phyloP scores from a whole-genome alignment of 1,284 basidiomycete species.

The Ustanciosporium gigantosporum region DNA sequence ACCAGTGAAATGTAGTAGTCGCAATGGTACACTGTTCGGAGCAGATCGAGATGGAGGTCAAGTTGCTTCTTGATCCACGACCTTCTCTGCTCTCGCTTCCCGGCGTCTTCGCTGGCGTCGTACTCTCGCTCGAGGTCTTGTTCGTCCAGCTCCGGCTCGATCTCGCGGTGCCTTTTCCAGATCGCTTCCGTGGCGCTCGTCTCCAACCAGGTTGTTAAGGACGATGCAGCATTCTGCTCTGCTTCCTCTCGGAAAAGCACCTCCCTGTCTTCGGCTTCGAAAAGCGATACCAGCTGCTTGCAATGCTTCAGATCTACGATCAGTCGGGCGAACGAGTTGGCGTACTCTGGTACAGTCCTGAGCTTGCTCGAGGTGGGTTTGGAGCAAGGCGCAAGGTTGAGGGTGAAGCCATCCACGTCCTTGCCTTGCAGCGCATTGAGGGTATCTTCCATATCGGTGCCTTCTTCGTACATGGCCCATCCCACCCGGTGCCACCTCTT shows the following conservation, averaged over 20 bases:
- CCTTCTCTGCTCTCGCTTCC: slow-evolving; percentile 27
- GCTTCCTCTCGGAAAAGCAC: slow-evolving; percentile 23
- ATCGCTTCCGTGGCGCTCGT: slow-evolving; percentile 29
- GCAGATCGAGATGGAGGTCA: slow-evolving; percentile 51
- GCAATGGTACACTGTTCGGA: slow-evolving; percentile 53
- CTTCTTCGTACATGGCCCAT: slow-evolving; percentile 52
- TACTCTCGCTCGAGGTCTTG: slow-evolving; percentile 27
- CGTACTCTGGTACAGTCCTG: slow-evolving; percentile 44
- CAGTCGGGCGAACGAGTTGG: slow-evolving; percentile 45
- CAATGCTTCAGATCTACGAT: slow-evolving; percentile 45
- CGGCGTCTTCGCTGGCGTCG: slow-evolving; percentile 19
- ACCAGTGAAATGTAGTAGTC: slow-evolving; percentile 56
- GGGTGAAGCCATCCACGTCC: slow-evolving; percentile 38
- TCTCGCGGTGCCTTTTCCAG: slow-evolving; percentile 12
- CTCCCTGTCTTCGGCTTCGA: slow-evolving; percentile 46
- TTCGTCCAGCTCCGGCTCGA: slow-evolving; percentile 13
- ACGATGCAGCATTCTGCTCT: slow-evolving; percentile 3
- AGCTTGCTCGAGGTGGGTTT: slow-evolving; percentile 48
- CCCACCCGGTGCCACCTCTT: slow-evolving; percentile 49
- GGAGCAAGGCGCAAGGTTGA: slow-evolving; percentile 45
- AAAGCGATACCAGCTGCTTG: slow-evolving; percentile 30
- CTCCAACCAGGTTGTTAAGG: slow-evolving; percentile 24
- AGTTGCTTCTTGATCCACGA: slow-evolving; percentile 44
- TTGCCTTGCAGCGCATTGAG: slow-evolving; percentile 39
- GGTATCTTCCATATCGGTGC: slow-evolving; percentile 40